Percentiles rank a stretch among this genome's conserved stretches.
These are phyloP conservation scores for Truncatella angustata DNA, from an alignment of 2,329 filamentous ascomycete genomes.

Conservation along the genomic window DNA sequence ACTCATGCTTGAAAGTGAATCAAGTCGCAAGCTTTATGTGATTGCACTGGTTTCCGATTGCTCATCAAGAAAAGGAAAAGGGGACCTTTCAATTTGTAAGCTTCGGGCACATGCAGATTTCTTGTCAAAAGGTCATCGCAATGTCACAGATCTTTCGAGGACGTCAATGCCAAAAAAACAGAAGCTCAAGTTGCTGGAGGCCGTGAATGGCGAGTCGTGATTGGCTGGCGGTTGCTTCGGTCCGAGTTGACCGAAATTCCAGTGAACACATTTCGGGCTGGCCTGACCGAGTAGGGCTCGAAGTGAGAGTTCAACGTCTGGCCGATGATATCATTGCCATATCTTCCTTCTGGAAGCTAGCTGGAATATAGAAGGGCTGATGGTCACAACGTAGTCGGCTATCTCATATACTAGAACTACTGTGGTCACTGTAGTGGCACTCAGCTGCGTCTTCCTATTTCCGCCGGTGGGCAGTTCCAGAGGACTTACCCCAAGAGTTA, in stretches of 20 bases:
- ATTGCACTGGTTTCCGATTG: background rate
- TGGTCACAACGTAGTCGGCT: background rate
- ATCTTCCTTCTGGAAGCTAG: background rate
- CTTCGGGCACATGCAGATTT: slow-evolving; percentile 3
- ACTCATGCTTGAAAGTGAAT: background rate
- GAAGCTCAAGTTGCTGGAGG: background rate
- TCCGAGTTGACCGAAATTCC: slow-evolving; percentile 6
- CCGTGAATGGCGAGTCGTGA: background rate
- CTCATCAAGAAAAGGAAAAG: background rate
- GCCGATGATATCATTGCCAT: background rate
- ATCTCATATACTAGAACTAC: background rate
- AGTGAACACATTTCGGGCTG: slow-evolving; percentile 1
- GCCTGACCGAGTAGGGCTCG: background rate
- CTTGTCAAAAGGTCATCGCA: background rate
- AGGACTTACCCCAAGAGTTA: background rate
- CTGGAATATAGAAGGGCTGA: background rate
- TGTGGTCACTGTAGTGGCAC: no score
- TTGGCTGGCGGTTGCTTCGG: slow-evolving; percentile 1
- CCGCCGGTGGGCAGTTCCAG: background rate
- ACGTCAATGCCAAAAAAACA: no score
- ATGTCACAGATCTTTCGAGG: background rate
- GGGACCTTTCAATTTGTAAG: background rate
- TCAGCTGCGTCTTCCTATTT: background rate
- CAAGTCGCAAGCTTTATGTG: background rate
- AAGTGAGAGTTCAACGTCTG: background rate